Evolutionary conservation across 2,329 filamentous ascomycete species (phyloP), one percentile per base, ranked within the genome.

Genomic region (Fusarium chuoi): DNA sequence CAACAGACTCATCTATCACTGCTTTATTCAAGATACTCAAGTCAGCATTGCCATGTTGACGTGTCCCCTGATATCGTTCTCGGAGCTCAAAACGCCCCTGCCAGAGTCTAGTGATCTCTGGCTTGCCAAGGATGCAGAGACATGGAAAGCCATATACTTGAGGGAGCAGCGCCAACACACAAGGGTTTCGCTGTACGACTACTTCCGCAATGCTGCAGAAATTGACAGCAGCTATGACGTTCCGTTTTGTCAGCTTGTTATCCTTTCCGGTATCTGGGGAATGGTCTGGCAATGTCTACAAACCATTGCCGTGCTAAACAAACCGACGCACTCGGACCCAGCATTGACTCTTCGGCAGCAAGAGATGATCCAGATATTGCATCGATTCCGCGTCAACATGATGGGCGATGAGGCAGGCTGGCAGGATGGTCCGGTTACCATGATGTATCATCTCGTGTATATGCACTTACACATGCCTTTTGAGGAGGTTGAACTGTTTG

Each of bases 231-330:
- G 8, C 38, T 51, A 60, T n/a, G 45, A 60, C 15, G 7, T 6
- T 17, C 11, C 33, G 11, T 60, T 60, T 6, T 60, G 36, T 17
- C 35, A 60, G 6, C 57, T 60, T 7, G 20, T 52, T 1, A 20
- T 60, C 9, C 10, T 60, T 24, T 60, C 57, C 0, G 57, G 57
- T 14, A 33, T 60, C n/a, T 60, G 57, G 57, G 57, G 57, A 11
- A 60, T 60, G 57, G 57, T 60, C 7, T 60, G 57, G 57, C 57
- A 60, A 15, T 60, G 57, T 26, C 45, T 60, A 7, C 57, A 60
- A 20, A 60, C 35, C 5, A 41, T 51, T 22, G 57, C 57, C 2
- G 35, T 60, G 20, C n/a, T 60, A 4, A 36, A 52, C 7, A 60
- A 60, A 7, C 57, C 57, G 6, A 41, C 45, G 6, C 45, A 60